Evolutionary conservation across 1,284 basidiomycete species (phyloP).

Genomic region (Neonothopanus nambi): DNA sequence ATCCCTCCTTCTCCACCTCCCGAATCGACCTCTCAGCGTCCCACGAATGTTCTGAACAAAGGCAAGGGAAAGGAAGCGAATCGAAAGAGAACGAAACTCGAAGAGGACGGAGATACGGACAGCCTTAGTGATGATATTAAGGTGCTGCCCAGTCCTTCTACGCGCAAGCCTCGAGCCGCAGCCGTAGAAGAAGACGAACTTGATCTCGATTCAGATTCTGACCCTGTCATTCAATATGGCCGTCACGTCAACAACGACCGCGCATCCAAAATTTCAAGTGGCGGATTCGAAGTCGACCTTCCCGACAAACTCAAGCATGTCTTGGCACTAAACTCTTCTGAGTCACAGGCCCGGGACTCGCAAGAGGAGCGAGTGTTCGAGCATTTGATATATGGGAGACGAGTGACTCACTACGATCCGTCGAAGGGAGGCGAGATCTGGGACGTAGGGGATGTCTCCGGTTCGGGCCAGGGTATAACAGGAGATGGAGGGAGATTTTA

Average conservation of each 20-base stretch:
- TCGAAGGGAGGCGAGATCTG: conserved; percentile 70
- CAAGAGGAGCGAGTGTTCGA: conserved; percentile 59
- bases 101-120: conserved; percentile 33
- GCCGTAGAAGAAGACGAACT: conserved; percentile 5
- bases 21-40: conserved; percentile 27
- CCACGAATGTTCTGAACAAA: conserved; percentile 31
- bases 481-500: conserved; percentile 26
- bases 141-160: conserved; percentile 17
- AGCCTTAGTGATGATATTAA: conserved; percentile 28
- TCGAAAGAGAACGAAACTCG: conserved; percentile 44
- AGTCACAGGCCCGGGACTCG: conserved; percentile 35
- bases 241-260: conserved; percentile 14
- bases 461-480: conserved; percentile 40
- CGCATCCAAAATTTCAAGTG: conserved; percentile 10
- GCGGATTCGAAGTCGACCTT: conserved; percentile 53
- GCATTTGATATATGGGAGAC: conserved; percentile 58
- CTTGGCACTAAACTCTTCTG: conserved; percentile 55
- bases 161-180: neutral
- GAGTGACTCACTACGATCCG: conserved; percentile 57
- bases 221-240: conserved; percentile 40
- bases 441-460: conserved; percentile 68
- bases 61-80: conserved; percentile 38
- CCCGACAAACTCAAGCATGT: conserved; percentile 66
- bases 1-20: conserved; percentile 70
- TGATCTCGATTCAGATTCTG: conserved; percentile 37